Evolutionary conservation across 345 rosid genomes (phyloP).

Genomic region (Erysimum cheiranthoides): DNA sequence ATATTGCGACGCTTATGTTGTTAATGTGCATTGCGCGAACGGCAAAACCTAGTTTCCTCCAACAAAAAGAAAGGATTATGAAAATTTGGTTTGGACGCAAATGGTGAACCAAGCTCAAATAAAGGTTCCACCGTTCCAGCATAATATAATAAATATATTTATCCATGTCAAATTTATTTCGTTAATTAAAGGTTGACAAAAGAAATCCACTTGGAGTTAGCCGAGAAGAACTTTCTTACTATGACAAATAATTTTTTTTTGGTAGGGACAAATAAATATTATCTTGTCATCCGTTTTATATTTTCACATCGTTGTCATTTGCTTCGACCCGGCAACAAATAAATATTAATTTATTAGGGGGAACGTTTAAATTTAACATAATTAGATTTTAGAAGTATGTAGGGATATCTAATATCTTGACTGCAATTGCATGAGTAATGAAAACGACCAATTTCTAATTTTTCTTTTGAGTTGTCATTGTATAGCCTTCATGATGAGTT

Average conservation of each 20-base stretch:
- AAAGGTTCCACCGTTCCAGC: neutral
- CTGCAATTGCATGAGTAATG: constrained; percentile 40
- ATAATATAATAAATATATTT: neutral
- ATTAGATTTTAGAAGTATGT: neutral
- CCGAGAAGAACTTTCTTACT: neutral
- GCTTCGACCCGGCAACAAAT: constrained; percentile 10
- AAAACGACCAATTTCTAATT: constrained; percentile 32
- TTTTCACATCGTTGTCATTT: constrained; percentile 4
- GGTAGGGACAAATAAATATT: constrained; percentile 8
- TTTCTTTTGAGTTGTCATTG: constrained; percentile 41
- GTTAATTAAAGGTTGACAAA: neutral
- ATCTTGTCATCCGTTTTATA: neutral
- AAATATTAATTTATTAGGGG: neutral
- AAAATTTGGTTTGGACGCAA: neutral
- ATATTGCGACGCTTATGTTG: neutral
- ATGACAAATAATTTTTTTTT: neutral
- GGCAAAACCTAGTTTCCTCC: neutral
- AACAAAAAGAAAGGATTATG: neutral
- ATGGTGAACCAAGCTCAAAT: neutral
- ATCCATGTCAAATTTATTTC: neutral
- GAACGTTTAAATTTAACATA: neutral
- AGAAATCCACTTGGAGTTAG: neutral
- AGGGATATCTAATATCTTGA: constrained; percentile 3
- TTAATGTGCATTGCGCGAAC: neutral
- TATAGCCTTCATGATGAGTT: constrained; percentile 38